phyloP scores from a whole-genome alignment of 169 alveolate species.

The Plasmodium knowlesi region DNA sequence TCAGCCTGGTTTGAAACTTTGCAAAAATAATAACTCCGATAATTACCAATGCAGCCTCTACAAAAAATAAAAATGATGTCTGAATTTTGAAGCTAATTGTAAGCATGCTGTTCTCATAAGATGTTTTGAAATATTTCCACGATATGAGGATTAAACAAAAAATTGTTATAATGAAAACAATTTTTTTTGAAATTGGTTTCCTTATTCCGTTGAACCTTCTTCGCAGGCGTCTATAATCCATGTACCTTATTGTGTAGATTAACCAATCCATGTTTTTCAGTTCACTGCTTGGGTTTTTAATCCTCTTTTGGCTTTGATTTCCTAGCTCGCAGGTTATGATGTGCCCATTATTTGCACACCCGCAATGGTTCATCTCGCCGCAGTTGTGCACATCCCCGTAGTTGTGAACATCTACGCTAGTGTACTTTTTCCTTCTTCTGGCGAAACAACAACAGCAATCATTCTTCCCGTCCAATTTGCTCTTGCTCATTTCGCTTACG shows the following conservation, averaged over 20 bases:
- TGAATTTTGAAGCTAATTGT: slow-evolving; percentile 41
- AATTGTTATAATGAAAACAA: slow-evolving; percentile 79
- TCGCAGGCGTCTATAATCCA: slow-evolving; percentile 87
- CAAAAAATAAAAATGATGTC: slow-evolving; percentile 28
- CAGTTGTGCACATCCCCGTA: neutral
- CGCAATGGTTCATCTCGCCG: neutral
- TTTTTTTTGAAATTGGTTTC: slow-evolving; percentile 83
- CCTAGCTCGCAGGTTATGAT: neutral
- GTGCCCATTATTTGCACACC: neutral
- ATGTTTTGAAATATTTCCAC: slow-evolving; percentile 42
- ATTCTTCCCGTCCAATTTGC: slow-evolving; percentile 4
- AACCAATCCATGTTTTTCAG: slow-evolving; percentile 71
- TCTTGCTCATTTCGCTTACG: slow-evolving; percentile 15
- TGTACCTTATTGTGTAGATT: slow-evolving; percentile 78
- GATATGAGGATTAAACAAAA: slow-evolving; percentile 83
- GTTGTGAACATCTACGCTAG: neutral
- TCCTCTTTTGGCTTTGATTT: neutral
- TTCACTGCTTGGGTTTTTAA: slow-evolving; percentile 26
- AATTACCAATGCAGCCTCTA: slow-evolving; percentile 42
- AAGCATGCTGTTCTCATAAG: slow-evolving; percentile 44
- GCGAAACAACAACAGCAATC: slow-evolving; percentile 23
- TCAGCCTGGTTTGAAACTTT: slow-evolving; percentile 79
- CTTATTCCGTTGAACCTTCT: slow-evolving; percentile 87
- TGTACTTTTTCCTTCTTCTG: neutral
- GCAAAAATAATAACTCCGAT: slow-evolving; percentile 80